phyloP scores from a whole-genome alignment of 805 yeast species.

The Ogataea pignaliae region DNA sequence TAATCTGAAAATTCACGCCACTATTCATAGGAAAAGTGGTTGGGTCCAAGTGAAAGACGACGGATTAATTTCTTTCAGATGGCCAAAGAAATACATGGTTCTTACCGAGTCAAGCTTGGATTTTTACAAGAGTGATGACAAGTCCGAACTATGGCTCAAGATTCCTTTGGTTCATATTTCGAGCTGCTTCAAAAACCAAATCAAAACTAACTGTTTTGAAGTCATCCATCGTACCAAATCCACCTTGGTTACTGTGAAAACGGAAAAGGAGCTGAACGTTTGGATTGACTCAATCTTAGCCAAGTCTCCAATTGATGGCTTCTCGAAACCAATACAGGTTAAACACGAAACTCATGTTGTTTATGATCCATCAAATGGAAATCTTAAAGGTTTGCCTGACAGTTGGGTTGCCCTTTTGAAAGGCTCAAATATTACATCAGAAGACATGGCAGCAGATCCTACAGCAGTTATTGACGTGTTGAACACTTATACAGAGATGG shows the following conservation, averaged over 20 bases:
- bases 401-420: conserved; percentile 53
- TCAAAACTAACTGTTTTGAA: conserved; percentile 80
- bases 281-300: conserved; percentile 89
- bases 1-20: conserved; percentile 27
- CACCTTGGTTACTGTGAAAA: conserved; percentile 68
- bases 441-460: conserved; percentile 60
- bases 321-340: conserved; percentile 90
- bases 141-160: conserved; percentile 44
- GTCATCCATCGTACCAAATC: conserved; percentile 63
- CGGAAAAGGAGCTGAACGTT: conserved; percentile 73
- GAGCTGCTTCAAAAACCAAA: conserved; percentile 61
- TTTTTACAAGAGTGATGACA: conserved; percentile 64
- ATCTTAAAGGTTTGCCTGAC: conserved; percentile 47
- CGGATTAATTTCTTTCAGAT: conserved; percentile 80
- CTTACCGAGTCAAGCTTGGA: conserved; percentile 70
- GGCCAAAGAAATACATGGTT: conserved; percentile 87
- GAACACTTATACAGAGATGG: conserved; percentile 45
- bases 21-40: conserved; percentile 49
- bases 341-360: conserved; percentile 92
- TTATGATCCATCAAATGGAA: conserved; percentile 71
- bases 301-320: conserved; percentile 61
- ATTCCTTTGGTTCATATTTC: conserved; percentile 57
- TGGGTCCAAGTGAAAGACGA: conserved; percentile 94
- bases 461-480: conserved; percentile 60
- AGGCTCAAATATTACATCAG: conserved; percentile 56